A percentile compares a stretch with the other conserved stretches of the same genome.
phyloP scores from a whole-genome alignment of 306 rosid genomes.

The Cucurbita moschata region DNA sequence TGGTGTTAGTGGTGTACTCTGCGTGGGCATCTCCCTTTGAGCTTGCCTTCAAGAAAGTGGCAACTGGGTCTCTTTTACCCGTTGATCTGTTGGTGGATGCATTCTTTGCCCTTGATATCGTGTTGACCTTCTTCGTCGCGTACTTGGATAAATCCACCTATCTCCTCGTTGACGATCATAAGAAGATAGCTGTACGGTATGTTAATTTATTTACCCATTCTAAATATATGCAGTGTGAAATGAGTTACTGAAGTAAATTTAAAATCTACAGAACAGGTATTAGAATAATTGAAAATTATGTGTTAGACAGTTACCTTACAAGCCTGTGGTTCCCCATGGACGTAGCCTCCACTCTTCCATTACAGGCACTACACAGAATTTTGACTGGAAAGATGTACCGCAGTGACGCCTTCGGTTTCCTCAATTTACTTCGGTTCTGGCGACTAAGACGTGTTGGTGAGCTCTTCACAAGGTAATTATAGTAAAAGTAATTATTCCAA shows the following conservation, averaged over 20 bases:
- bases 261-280: not conserved
- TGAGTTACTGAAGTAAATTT: not conserved
- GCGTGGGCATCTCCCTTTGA: conserved; percentile 91
- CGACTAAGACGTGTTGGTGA: conserved; percentile 63
- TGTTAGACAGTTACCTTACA: conserved; percentile 37
- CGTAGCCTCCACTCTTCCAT: conserved; percentile 64
- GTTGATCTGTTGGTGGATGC: conserved; percentile 55
- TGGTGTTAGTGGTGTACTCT: conserved; percentile 54
- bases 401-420: conserved; percentile 36
- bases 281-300: not conserved
- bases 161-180: conserved; percentile 60
- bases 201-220: not conserved
- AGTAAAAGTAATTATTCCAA: not conserved
- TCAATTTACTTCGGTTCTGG: conserved; percentile 79
- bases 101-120: conserved; percentile 59
- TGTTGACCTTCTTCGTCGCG: conserved; percentile 71
- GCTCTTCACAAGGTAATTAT: conserved; percentile 50
- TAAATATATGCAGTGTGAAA: not conserved
- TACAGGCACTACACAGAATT: conserved; percentile 36
- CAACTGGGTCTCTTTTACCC: conserved; percentile 29
- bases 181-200: conserved; percentile 64
- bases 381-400: conserved; percentile 18
- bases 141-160: conserved; percentile 70
- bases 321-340: conserved; percentile 53
- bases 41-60: conserved; percentile 48